Conservation (phyloP, 192 early-diverging fungal species). For the Umbelopsis sp. region DNA sequence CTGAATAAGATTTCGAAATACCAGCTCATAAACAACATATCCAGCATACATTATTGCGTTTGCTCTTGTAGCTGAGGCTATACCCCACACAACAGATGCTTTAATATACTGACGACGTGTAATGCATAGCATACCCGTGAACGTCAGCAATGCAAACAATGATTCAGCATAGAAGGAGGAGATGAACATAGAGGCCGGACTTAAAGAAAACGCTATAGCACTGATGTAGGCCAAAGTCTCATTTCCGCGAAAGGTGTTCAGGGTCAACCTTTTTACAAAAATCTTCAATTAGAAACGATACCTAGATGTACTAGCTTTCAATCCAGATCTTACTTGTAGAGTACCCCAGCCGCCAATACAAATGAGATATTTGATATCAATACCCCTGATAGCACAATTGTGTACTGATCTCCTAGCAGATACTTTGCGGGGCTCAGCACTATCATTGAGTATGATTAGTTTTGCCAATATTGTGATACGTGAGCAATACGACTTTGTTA, state of each 20-base stretch:
- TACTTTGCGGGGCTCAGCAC: constrained; percentile 56
- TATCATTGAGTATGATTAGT: constrained; percentile 22
- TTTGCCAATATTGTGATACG: neutral
- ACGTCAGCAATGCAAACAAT: constrained; percentile 77
- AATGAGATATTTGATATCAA: constrained; percentile 79
- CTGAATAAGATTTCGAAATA: constrained; percentile 24
- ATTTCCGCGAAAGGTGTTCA: constrained; percentile 21
- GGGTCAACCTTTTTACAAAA: constrained; percentile 20
- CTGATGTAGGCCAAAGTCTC: constrained; percentile 65
- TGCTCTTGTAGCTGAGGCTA: constrained; percentile 66
- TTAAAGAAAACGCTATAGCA: constrained; percentile 71
- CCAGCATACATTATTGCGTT: constrained; percentile 85
- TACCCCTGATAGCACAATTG: constrained; percentile 62
- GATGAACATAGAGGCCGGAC: constrained; percentile 85
- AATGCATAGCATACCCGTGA: constrained; percentile 72
- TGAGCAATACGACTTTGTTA: neutral
- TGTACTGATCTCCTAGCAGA: constrained; percentile 43
- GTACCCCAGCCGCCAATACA: constrained; percentile 66
- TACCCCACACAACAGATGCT: constrained; percentile 68
- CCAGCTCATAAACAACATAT: constrained; percentile 77
- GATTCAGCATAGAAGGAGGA: constrained; percentile 89
- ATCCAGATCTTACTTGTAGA: constrained; percentile 63
- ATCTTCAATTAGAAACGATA: neutral
- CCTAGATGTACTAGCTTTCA: neutral
- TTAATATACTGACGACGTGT: constrained; percentile 46